Evolutionary conservation across 768 basidiomycete genomes (phyloP), one percentile per base, ranked within the genome.

Genomic region (Mycena metata): DNA sequence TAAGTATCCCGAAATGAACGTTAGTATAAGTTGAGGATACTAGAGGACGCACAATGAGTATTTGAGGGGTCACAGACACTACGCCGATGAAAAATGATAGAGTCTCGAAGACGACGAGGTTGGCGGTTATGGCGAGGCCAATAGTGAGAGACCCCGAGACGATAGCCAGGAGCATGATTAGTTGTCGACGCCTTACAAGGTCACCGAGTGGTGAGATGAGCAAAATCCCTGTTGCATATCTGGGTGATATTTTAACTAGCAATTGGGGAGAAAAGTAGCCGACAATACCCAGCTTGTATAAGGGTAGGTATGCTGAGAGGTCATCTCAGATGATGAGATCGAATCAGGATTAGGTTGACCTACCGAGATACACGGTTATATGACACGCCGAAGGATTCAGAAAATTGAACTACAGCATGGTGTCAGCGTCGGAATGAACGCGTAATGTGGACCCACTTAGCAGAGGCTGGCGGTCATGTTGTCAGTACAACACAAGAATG

Each of bases 121-220:
- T 86, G 2, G 78, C 79, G 0, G 93, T 92, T 15, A 93, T 69
- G 0, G 91, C 86, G 1, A 96, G 83, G 0, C 91, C 94, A 56
- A 96, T 88, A 0, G 91, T 88, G 5, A 97, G 81, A 5, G 83
- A 73, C 0, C 86, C 84, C 0, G 90, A 88, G 23, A 86, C 52
- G 1, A 85, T 71, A 43, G 91, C 80, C 21, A 94, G 78, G 13
- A 83, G 66, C 23, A 96, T 82, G 35, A 92, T 84, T 0, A 97
- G 83, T 49, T 88, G 90, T 15, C 95, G 84, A 41, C 95, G 82
- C 21, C 91, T 90, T 33, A 95, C 85, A 23, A 96, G 85, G 76
- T 97, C 95, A 10, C 96, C 95, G 0, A 95, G 82, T 1, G 96
- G 95, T 0, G 92, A 87, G 60, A 96, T 88, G 46, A 96, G 78